Conservation (phyloP, 1,284 basidiomycete species). For the Microstroma glucosiphilum region DNA sequence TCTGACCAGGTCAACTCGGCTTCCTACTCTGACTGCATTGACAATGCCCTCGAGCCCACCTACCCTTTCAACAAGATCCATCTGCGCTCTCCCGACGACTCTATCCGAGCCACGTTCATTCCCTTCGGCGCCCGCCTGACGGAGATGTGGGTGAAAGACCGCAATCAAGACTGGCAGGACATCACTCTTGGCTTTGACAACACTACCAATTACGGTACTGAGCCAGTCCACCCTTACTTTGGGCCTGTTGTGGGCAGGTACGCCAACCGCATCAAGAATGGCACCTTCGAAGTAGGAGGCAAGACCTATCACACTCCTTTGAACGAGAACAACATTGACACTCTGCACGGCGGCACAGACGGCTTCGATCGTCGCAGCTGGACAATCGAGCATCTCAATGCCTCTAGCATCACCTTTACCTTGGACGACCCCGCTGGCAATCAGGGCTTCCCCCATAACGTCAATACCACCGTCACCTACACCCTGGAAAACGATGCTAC, state of each 20-base stretch:
- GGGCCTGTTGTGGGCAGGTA: slow-evolving; percentile 40
- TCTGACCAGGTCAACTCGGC: slow-evolving; percentile 12
- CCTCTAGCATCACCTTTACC: slow-evolving; percentile 27
- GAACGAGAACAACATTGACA: slow-evolving; percentile 28
- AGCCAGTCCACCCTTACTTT: slow-evolving; percentile 44
- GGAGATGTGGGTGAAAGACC: slow-evolving; percentile 44
- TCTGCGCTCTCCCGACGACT: slow-evolving; percentile 36
- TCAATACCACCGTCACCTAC: slow-evolving; percentile 26
- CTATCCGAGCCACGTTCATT: slow-evolving; percentile 33
- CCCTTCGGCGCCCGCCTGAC: slow-evolving; percentile 38
- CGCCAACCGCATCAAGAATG: slow-evolving; percentile 46
- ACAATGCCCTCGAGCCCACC: slow-evolving; percentile 23
- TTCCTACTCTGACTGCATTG: slow-evolving; percentile 20
- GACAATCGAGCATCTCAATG: slow-evolving; percentile 20
- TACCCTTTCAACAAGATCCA: slow-evolving; percentile 39
- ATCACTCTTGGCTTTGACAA: slow-evolving; percentile 42
- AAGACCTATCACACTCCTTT: slow-evolving; percentile 25
- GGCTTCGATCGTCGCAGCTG: slow-evolving; percentile 41
- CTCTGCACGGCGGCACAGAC: slow-evolving; percentile 43
- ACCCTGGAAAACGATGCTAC: slow-evolving; percentile 21
- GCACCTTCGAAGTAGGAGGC: slow-evolving; percentile 36
- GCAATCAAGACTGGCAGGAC: slow-evolving; percentile 33
- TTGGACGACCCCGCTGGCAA: slow-evolving; percentile 37
- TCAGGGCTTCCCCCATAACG: slow-evolving; percentile 41
- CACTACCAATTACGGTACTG: slow-evolving; percentile 40